Percentiles rank a stretch among this genome's conserved stretches.
phyloP scores from a whole-genome alignment of 495 filamentous ascomycete species.

The Aspergillus sparsus region DNA sequence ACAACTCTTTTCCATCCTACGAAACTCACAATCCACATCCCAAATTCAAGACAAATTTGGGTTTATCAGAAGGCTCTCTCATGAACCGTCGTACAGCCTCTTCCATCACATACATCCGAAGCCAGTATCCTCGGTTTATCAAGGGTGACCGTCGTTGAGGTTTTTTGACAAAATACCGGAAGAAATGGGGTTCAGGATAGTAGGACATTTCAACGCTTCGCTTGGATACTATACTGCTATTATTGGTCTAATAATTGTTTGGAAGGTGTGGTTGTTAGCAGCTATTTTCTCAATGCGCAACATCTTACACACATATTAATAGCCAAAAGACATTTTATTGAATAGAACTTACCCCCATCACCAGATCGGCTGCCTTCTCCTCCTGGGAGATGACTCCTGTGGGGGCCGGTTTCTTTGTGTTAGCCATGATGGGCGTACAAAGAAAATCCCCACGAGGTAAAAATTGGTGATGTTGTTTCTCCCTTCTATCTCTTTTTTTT shows the following conservation, averaged over 20 bases:
- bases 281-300: background rate
- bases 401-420: constrained; percentile 23
- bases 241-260: constrained; percentile 67
- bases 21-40: constrained; percentile 84
- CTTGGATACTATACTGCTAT: constrained; percentile 87
- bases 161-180: constrained; percentile 83
- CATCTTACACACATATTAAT: background rate
- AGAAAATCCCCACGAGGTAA: background rate
- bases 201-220: constrained; percentile 85
- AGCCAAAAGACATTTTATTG: background rate
- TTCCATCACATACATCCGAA: constrained; percentile 80
- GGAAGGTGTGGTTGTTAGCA: background rate
- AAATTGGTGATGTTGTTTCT: constrained; percentile 7
- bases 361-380: constrained; percentile 59
- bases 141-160: constrained; percentile 75
- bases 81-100: constrained; percentile 71
- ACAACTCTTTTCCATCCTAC: constrained; percentile 27
- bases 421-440: constrained; percentile 10
- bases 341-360: constrained; percentile 63
- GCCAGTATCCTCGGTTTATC: constrained; percentile 86
- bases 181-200: constrained; percentile 75
- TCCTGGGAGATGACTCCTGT: constrained; percentile 32
- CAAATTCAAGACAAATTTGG: constrained; percentile 78
- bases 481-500: background rate
- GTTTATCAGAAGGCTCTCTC: constrained; percentile 54